Conservation (phyloP, 345 rosid genomes). For the Chamaenerion angustifolium region DNA sequence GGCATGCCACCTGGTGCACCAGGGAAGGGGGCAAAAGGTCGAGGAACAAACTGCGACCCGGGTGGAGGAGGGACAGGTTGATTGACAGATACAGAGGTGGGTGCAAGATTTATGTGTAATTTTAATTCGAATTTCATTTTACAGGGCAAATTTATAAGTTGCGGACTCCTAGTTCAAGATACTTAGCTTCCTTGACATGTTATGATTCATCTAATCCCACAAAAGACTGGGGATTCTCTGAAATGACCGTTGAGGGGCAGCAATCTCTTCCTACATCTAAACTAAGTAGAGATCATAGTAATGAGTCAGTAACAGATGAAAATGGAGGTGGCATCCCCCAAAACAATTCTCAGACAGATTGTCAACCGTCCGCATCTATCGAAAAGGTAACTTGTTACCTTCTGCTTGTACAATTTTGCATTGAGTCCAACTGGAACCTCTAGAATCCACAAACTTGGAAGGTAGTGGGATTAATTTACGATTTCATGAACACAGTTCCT, state of each 20-base stretch:
- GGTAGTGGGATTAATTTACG: too few species aligned
- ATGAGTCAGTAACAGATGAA: constrained; percentile 20
- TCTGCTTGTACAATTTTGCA: too few species aligned
- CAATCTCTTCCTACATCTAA: constrained; percentile 12
- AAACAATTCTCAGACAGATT: too few species aligned
- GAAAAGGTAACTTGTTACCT: too few species aligned
- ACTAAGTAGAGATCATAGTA: constrained; percentile 13
- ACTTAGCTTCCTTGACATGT: constrained; percentile 53
- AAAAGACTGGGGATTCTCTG: constrained; percentile 76
- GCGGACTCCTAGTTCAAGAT: constrained; percentile 54
- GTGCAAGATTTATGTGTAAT: too few species aligned
- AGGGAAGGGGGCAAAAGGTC: constrained; percentile 14
- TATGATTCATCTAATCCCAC: constrained; percentile 87
- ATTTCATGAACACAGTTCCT: too few species aligned
- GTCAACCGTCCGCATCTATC: too few species aligned
- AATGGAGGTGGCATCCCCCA: constrained; percentile 7
- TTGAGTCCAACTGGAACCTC: too few species aligned
- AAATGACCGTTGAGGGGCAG: constrained; percentile 24
- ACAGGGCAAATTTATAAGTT: constrained; percentile 81
- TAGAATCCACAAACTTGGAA: too few species aligned
- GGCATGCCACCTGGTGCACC: constrained; percentile 16
- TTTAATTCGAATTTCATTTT: constrained; percentile 2
- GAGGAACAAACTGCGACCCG: constrained; percentile 33
- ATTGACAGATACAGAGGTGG: constrained; percentile 14
- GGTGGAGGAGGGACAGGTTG: constrained; percentile 69